phyloP scores from a whole-genome alignment of 805 yeast genomes.

The Candida pseudoglaebosa region DNA sequence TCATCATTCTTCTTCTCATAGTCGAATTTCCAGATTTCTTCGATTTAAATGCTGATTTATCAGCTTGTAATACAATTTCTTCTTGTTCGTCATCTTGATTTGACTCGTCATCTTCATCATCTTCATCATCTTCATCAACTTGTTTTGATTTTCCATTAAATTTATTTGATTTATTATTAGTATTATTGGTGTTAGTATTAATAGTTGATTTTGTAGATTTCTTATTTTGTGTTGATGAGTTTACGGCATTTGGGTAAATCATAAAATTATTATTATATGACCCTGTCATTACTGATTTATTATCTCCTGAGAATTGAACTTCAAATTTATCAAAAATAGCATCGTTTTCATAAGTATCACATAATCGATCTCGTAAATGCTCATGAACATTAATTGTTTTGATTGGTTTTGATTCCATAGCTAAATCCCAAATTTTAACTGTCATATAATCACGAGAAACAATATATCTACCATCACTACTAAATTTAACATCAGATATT shows the following conservation, averaged over 20 bases:
- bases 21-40: constrained; percentile 49
- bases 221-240: background rate
- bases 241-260: constrained; percentile 83
- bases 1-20: constrained; percentile 49
- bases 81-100: constrained; percentile 36
- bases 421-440: constrained; percentile 96
- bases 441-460: constrained; percentile 98
- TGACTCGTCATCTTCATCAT: constrained; percentile 28
- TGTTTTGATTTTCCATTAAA: constrained; percentile 10
- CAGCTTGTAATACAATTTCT: constrained; percentile 89
- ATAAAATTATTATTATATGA: constrained; percentile 94
- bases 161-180: background rate
- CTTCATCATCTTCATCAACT: constrained; percentile 25
- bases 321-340: constrained; percentile 98
- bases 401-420: constrained; percentile 93
- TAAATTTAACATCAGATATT: constrained; percentile 89
- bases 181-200: constrained; percentile 1
- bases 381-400: constrained; percentile 95
- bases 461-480: constrained; percentile 88
- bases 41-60: constrained; percentile 89
- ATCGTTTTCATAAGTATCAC: constrained; percentile 98
- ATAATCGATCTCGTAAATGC: constrained; percentile 84
- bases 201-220: background rate
- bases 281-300: constrained; percentile 90
- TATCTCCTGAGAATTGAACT: constrained; percentile 92